Percentiles rank a stretch among this genome's conserved stretches.
Conservation (phyloP, 768 basidiomycete species). For the Ramaria rubella region DNA sequence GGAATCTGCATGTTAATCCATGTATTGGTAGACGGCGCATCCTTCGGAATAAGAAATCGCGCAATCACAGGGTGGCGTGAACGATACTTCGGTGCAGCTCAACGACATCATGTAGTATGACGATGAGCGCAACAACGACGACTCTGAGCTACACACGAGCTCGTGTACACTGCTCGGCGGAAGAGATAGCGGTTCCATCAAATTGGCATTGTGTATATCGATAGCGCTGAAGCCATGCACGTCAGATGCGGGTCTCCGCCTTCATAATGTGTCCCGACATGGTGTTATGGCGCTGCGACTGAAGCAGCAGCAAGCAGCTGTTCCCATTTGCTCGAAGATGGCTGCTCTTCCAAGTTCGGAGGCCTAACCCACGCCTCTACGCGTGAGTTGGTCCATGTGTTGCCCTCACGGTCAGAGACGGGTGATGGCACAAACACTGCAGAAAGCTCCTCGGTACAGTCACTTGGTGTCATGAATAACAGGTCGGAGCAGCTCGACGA, state of each 20-base stretch:
- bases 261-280: too few species aligned
- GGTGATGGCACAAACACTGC: neutral
- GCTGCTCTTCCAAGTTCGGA: neutral
- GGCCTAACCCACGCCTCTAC: neutral
- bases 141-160: too few species aligned
- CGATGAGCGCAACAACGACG: too few species aligned
- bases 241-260: constrained; percentile 22
- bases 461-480: neutral
- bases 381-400: neutral
- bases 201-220: constrained; percentile 19
- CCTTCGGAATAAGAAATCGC: too few species aligned
- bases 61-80: too few species aligned
- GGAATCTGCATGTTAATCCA: too few species aligned
- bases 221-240: constrained; percentile 20
- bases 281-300: constrained; percentile 16
- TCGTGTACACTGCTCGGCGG: too few species aligned
- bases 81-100: too few species aligned
- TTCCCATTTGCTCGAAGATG: neutral
- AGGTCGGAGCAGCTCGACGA: neutral
- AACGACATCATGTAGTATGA: too few species aligned
- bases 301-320: neutral
- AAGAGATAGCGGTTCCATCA: too few species aligned
- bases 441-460: neutral
- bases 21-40: too few species aligned
- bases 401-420: neutral